Evolutionary conservation across 306 rosid genomes (phyloP).

Genomic region (Begonia fuchsioides): DNA sequence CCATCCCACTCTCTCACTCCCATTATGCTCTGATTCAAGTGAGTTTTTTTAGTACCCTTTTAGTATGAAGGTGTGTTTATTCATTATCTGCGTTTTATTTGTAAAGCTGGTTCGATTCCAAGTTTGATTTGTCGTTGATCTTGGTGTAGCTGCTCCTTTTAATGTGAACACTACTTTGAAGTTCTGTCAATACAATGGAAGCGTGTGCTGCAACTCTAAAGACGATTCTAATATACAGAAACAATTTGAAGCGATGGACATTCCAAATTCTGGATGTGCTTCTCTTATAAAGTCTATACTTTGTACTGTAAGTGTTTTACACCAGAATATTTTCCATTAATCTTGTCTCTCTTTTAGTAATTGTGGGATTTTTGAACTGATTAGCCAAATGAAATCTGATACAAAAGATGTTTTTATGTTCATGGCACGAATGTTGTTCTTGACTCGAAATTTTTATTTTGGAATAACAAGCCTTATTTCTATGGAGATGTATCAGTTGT

Average conservation of each 20-base stretch:
- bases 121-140: conserved; percentile 1
- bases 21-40: conserved; percentile 81
- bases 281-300: conserved; percentile 61
- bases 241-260: conserved; percentile 48
- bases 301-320: conserved; percentile 53
- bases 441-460: too few relatives aligned
- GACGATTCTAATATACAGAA: conserved; percentile 52
- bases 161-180: conserved; percentile 31
- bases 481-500: too few relatives aligned
- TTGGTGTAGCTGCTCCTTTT: conserved; percentile 52
- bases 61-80: conserved; percentile 2
- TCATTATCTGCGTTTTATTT: not conserved
- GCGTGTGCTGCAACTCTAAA: conserved; percentile 68
- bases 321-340: not conserved
- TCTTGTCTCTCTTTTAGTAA: not conserved
- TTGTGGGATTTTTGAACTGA: too few relatives aligned
- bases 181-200: conserved; percentile 72
- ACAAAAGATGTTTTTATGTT: conserved; percentile 1
- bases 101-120: conserved; percentile 3
- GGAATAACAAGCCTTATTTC: too few relatives aligned
- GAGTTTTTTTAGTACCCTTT: conserved; percentile 11
- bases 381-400: not conserved
- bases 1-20: conserved; percentile 46
- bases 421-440: too few relatives aligned
- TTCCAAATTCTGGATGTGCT: conserved; percentile 59